Conservation (phyloP, 257 asterid genomes). For the Anisodus acutangulus region DNA sequence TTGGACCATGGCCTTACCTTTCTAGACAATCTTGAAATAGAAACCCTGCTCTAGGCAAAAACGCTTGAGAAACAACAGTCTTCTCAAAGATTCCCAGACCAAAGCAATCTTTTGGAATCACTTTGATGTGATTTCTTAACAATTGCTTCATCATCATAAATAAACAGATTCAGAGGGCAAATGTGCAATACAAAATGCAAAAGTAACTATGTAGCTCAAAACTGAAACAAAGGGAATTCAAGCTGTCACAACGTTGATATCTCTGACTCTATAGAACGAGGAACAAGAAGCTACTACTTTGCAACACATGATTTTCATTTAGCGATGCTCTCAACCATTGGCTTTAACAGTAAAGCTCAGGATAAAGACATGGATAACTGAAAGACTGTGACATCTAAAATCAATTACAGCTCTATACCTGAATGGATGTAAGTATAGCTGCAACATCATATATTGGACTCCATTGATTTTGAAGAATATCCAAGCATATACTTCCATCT, state of each 20-base stretch:
- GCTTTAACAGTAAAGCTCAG: neutral
- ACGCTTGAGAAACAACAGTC: neutral
- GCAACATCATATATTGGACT: slow-evolving; percentile 96
- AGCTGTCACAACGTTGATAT: slow-evolving; percentile 13
- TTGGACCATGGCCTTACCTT: neutral
- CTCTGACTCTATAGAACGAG: neutral
- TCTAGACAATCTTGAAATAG: slow-evolving; percentile 11
- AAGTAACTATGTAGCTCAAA: neutral
- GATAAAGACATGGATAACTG: neutral
- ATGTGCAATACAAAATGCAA: neutral
- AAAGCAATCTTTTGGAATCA: slow-evolving; percentile 7
- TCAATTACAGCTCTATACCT: slow-evolving; percentile 50
- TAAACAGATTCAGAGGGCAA: neutral
- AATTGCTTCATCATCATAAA: slow-evolving; percentile 2
- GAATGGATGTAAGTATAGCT: slow-evolving; percentile 87
- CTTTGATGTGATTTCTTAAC: neutral
- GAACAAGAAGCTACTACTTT: neutral
- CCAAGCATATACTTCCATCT: slow-evolving; percentile 96
- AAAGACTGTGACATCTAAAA: neutral
- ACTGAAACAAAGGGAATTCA: neutral
- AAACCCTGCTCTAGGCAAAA: slow-evolving; percentile 12
- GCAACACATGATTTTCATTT: neutral
- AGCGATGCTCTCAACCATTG: neutral
- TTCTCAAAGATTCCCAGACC: neutral
- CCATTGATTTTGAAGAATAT: slow-evolving; percentile 97